Conservation (phyloP, 352 stramenopile species). For the Globisporangium iwayamae region DNA sequence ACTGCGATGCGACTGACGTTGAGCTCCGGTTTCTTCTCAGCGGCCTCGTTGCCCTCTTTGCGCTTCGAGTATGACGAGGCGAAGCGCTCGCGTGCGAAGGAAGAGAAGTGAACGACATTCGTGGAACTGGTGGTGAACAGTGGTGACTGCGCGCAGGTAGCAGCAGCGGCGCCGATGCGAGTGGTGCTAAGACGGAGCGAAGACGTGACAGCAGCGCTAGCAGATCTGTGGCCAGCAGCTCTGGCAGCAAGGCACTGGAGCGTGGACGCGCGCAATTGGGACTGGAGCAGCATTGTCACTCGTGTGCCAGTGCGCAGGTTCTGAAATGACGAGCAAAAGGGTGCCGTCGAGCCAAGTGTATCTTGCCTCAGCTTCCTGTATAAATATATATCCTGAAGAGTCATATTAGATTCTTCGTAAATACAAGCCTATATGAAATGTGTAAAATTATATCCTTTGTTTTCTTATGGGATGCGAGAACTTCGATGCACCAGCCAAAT, state of each 20-base stretch:
- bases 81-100: slow-evolving; percentile 12
- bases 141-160: neutral
- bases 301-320: neutral
- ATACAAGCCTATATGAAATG: neutral
- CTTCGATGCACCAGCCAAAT: neutral
- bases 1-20: slow-evolving; percentile 59
- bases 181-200: neutral
- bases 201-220: neutral
- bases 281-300: neutral
- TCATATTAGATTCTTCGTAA: neutral
- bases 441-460: neutral
- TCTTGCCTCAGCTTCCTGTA: neutral
- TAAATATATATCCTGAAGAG: neutral
- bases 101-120: slow-evolving; percentile 4
- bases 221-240: neutral
- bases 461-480: neutral
- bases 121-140: neutral
- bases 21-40: slow-evolving; percentile 22
- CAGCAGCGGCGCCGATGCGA: neutral
- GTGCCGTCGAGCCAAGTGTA: neutral
- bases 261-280: slow-evolving; percentile 4
- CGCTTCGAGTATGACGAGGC: slow-evolving; percentile 17
- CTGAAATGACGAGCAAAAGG: slow-evolving; percentile 7
- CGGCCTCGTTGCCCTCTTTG: slow-evolving; percentile 11
- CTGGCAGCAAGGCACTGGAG: slow-evolving; percentile 5